phyloP scores from a whole-genome alignment of 1,139 yeast genomes.

The Pichia sp. region DNA sequence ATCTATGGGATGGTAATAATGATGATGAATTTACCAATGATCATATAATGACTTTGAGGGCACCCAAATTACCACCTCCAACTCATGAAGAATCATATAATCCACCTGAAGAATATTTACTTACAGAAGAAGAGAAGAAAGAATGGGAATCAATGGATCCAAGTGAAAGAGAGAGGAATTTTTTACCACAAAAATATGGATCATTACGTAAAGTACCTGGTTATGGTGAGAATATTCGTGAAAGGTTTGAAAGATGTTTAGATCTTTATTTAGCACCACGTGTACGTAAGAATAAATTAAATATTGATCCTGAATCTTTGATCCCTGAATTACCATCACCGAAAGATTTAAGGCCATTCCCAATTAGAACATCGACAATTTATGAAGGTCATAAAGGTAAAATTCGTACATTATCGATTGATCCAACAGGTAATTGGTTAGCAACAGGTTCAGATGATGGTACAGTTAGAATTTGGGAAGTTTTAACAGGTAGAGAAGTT shows the following conservation, averaged over 20 bases:
- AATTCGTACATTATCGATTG: constrained; percentile 75
- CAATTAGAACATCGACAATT: constrained; percentile 78
- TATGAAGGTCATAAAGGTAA: constrained; percentile 80
- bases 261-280: constrained; percentile 96
- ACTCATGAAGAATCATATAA: constrained; percentile 94
- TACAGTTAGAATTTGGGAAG: constrained; percentile 92
- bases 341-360: constrained; percentile 96
- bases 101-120: constrained; percentile 92
- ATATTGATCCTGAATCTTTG: constrained; percentile 92
- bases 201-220: constrained; percentile 93
- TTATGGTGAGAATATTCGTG: constrained; percentile 76
- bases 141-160: constrained; percentile 71
- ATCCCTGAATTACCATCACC: constrained; percentile 97
- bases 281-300: constrained; percentile 81
- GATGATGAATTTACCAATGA: constrained; percentile 50
- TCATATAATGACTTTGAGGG: constrained; percentile 86
- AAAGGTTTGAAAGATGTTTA: constrained; percentile 86
- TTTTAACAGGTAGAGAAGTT: constrained; percentile 89
- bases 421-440: constrained; percentile 87
- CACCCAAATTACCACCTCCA: constrained; percentile 94
- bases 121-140: constrained; percentile 69
- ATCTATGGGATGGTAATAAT: constrained; percentile 75
- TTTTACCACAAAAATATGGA: constrained; percentile 72
- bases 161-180: constrained; percentile 70
- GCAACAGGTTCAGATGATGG: constrained; percentile 99